Evolutionary conservation across 2,329 filamentous ascomycete species (phyloP), one percentile per base, ranked within the genome.

Genomic region (Rhexocercosporidium sp.): DNA sequence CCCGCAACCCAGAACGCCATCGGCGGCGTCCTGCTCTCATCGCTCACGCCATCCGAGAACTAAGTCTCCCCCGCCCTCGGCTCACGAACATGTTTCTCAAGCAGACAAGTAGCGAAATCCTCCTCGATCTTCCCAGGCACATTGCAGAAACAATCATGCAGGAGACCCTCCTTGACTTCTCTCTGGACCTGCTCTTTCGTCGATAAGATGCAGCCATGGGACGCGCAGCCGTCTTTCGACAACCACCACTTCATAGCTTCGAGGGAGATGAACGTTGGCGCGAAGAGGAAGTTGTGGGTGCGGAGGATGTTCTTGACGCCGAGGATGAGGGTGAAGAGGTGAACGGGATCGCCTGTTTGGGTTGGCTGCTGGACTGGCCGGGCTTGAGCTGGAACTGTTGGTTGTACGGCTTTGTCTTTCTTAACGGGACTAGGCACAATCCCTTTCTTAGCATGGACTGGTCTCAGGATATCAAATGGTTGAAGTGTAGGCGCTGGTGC

Each of bases 221-320:
- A 88, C 29, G 88, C 90, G 75, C 96, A 97, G 71, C 94, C 93
- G 72, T 95, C 92, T 4, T 90, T 83, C 0, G 94, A 94, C 0
- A 97, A 85, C 94, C 95, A 97, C 95, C 95, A 97, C 7, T 92
- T 85, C 93, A 97, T 97, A 65, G 89, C 91, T 80, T 97, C 94
- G 0, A 92, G 87, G 72, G 90, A 93, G 61, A 97, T 92, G 74
- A 96, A 96, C 0, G 96, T 92, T 0, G 94, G 94, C 0, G 93
- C 89, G 72, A 96, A 97, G 74, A 96, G 92, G 78, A 97, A 97
- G 85, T 96, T 90, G 85, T 18, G 97, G 71, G 96, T 83, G 0
- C 94, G 94, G 54, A 97, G 96, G 77, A 97, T 97, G 0, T 92
- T 88, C 76, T 97, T 94, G 46, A 97, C 93, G 22, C 94, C 94